These are phyloP conservation scores for Zopfia rhizophila DNA, from an alignment of 2,329 filamentous ascomycete species.

Conservation along the genomic window DNA sequence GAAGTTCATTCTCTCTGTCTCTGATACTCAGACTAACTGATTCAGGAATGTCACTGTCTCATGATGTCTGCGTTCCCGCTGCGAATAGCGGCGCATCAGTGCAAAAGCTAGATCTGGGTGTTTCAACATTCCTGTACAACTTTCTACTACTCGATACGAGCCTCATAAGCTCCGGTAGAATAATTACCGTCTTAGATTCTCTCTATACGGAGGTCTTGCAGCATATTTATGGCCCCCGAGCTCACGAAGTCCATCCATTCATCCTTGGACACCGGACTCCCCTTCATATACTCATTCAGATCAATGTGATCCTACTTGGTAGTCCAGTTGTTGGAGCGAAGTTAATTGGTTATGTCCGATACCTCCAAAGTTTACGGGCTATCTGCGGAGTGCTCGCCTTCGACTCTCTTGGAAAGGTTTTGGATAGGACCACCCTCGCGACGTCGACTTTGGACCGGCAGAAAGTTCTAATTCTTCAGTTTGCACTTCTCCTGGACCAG, in stretches of 20 bases:
- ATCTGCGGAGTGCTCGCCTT: slow-evolving; percentile 20
- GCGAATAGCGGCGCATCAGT: too few relatives aligned
- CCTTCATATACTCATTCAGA: slow-evolving; percentile 13
- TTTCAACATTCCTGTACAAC: too few relatives aligned
- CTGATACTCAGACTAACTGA: slow-evolving; percentile 2
- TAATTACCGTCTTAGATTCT: slow-evolving; percentile 5
- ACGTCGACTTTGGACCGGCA: slow-evolving; percentile 9
- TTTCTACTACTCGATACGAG: not conserved
- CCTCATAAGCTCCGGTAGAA: not conserved
- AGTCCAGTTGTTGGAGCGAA: slow-evolving; percentile 13
- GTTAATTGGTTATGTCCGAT: slow-evolving; percentile 14
- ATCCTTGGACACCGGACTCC: slow-evolving; percentile 15
- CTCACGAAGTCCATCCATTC: slow-evolving; percentile 17
- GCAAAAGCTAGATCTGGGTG: too few relatives aligned
- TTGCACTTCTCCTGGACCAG: slow-evolving; percentile 20
- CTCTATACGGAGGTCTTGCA: slow-evolving; percentile 13
- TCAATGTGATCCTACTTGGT: slow-evolving; percentile 17
- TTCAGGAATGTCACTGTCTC: too few relatives aligned
- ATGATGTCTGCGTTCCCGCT: too few relatives aligned
- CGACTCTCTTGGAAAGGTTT: slow-evolving; percentile 15
- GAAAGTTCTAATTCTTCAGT: slow-evolving; percentile 16
- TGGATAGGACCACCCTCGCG: slow-evolving; percentile 12
- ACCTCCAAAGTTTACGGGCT: slow-evolving; percentile 15
- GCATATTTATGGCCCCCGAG: slow-evolving; percentile 7
- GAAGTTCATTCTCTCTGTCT: slow-evolving; percentile 1